Evolutionary conservation across 176 grass and related monocot genomes (phyloP), one percentile per base, ranked within the genome.

Genomic region (Paspalum notatum): DNA sequence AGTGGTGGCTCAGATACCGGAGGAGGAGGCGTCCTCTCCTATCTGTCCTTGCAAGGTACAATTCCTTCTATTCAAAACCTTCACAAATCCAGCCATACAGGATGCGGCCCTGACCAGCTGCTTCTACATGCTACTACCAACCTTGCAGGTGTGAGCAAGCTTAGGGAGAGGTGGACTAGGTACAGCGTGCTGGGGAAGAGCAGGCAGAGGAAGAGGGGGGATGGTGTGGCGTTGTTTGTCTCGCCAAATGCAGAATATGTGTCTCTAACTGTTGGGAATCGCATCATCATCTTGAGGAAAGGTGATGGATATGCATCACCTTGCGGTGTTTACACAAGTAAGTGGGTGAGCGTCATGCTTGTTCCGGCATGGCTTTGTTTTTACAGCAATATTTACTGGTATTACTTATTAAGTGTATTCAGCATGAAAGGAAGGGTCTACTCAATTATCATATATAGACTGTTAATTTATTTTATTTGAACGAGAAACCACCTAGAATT

Each of bases 21-120:
- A 58, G 74, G 60, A 58, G 77, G 83, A 12, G 82, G 89, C 9
- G 71, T 93, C 27, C 69, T 98, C 67, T 95, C 95, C 20, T 95
- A 93, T 60, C 86, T 94, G 71, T 93, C 92, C 14, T 71, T 98
- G 56, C 78, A 84, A 89, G 84, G 92, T 93, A 81, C 69, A n/a
- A 22, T 78, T 4, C 45, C 22, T 38, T 62, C 2, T 5, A 65
- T 53, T 76, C 6, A 22, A 45, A 53, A 52, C 44, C 53, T 62
- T 58, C 60, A 24, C 62, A 52, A 68, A 79, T 62, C 20, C 17
- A 70, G 68, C 39, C 53, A 46, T 26, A 49, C 44, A 25, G 24
- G 18, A 27, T 70, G 58, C 5, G 4, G 24, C 2, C 8, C 81
- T 89, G 51, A 84, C 37, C 18, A 38, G 21, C 46, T 70, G 75